Conservation (phyloP, 164 flowering plant genomes). For the Saururus chinensis region DNA sequence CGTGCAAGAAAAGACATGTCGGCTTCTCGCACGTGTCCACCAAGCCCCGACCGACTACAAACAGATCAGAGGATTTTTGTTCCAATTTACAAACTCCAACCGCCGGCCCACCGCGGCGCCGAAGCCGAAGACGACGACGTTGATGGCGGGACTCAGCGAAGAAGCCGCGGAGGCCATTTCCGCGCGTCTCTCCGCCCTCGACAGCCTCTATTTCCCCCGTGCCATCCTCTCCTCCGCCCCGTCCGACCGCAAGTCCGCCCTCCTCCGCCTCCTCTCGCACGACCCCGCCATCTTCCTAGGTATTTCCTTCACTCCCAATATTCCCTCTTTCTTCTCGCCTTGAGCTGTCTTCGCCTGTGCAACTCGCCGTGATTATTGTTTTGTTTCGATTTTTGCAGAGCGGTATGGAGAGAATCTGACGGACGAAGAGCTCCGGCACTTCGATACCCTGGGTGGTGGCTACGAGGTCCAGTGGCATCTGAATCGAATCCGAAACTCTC, state of each 20-base stretch:
- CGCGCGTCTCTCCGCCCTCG: conserved; percentile 53
- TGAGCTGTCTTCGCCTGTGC: not conserved
- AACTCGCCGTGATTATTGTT: not conserved
- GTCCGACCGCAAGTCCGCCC: conserved; percentile 49
- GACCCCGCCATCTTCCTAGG: conserved; percentile 86
- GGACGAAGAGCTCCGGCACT: conserved; percentile 47
- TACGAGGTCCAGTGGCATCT: conserved; percentile 89
- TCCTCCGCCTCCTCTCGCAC: conserved; percentile 67
- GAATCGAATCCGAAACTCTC: conserved; percentile 35
- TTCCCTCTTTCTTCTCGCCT: not conserved
- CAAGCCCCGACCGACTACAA: no score
- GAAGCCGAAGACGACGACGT: not conserved
- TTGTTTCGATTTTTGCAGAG: conserved; percentile 26
- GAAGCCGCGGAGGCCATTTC: conserved; percentile 31
- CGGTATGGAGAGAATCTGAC: conserved; percentile 64
- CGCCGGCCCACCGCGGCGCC: not conserved
- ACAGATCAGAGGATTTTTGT: no score
- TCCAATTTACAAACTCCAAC: no score
- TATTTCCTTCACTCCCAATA: conserved; percentile 7
- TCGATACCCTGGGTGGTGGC: conserved; percentile 51
- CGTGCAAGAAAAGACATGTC: no score
- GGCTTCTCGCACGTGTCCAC: no score
- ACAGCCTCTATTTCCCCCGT: conserved; percentile 76
- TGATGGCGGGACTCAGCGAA: not conserved
- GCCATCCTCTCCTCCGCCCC: conserved; percentile 36